Evolutionary conservation across 495 filamentous ascomycete genomes (phyloP), one percentile per base, ranked within the genome.

Genomic region (Aspergillus olivimuriae): DNA sequence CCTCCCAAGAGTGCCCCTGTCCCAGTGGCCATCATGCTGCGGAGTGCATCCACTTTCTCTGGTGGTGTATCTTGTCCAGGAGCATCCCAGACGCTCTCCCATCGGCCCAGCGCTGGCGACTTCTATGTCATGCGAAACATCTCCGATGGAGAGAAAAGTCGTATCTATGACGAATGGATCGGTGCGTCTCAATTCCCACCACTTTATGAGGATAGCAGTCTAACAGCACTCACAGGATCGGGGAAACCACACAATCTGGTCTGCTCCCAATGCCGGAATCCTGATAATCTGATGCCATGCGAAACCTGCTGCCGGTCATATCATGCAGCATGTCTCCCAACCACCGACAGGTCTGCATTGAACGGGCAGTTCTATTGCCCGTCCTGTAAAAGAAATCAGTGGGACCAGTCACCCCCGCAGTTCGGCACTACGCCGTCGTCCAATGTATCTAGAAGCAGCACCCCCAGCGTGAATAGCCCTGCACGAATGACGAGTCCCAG

Each of bases 231-330:
- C 20, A 1, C 35, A 66, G 60, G 43, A 19, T 46, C 55, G 39
- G 63, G 61, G 15, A 58, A 48, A 41, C 58, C 61, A 6, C 61
- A 63, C 45, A 55, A 60, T 47, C 34, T 63, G 16, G 55, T 67
- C 18, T 66, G 63, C 39, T 63, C 52, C 1, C 40, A 40, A 16
- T 67, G 61, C 43, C 51, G 52, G 7, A 51, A 50, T 10, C 61
- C 63, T 3, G 51, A 55, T 21, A 46, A 55, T 24, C 21, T 67
- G 21, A 51, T 65, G 21, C 39, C 34, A 4, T 67, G 63, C 44
- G 47, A 48, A 32, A 61, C 59, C 1, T 67, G 63, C 47, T 63
- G 59, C 44, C 55, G 63, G 46, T 57, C 63, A 12, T 65, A 65
- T 39, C 63, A 67, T 42, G 39, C 39, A 31, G 41, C 47, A n/a